phyloP scores from a whole-genome alignment of 331 rosid species.

The Rhamnella rubrinervis region DNA sequence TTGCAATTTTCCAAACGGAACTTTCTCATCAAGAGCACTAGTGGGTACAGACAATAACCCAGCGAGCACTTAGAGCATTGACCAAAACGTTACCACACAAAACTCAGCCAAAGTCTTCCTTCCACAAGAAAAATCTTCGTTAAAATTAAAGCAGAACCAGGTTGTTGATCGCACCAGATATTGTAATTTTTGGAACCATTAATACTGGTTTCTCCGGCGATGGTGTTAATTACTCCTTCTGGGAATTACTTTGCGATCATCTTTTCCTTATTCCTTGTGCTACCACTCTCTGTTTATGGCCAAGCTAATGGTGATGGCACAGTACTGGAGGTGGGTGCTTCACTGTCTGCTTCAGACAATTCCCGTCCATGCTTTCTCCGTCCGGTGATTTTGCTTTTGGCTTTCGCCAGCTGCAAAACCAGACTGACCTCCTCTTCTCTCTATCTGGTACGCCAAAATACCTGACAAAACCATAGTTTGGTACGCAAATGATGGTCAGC shows the following conservation, averaged over 20 bases:
- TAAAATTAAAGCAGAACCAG: too few relatives aligned
- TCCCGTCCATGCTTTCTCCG: slow-evolving; percentile 44
- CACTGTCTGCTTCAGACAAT: slow-evolving; percentile 28
- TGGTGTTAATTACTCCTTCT: slow-evolving; percentile 24
- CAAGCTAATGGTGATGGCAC: slow-evolving; percentile 28
- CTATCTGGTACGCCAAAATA: slow-evolving; percentile 51
- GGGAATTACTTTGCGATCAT: slow-evolving; percentile 15
- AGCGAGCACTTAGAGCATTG: too few relatives aligned
- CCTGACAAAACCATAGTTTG: slow-evolving; percentile 48
- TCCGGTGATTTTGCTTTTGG: slow-evolving; percentile 64
- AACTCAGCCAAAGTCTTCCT: too few relatives aligned
- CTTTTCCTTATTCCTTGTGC: slow-evolving; percentile 21
- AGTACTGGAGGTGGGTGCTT: slow-evolving; percentile 22
- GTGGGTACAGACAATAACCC: too few relatives aligned
- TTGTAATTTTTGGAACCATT: too few relatives aligned
- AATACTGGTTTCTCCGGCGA: neutral
- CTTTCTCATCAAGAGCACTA: too few relatives aligned
- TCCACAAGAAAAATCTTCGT: too few relatives aligned
- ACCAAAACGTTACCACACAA: too few relatives aligned
- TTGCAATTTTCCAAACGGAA: too few relatives aligned
- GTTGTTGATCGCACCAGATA: too few relatives aligned
- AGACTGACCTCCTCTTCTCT: slow-evolving; percentile 36
- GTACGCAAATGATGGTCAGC: slow-evolving; percentile 27
- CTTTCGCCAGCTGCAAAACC: slow-evolving; percentile 20
- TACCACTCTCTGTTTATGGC: slow-evolving; percentile 25